Percentiles rank a stretch among this genome's conserved stretches.
Conservation (phyloP, 805 yeast genomes). For the Nakazawaea ernobii region DNA sequence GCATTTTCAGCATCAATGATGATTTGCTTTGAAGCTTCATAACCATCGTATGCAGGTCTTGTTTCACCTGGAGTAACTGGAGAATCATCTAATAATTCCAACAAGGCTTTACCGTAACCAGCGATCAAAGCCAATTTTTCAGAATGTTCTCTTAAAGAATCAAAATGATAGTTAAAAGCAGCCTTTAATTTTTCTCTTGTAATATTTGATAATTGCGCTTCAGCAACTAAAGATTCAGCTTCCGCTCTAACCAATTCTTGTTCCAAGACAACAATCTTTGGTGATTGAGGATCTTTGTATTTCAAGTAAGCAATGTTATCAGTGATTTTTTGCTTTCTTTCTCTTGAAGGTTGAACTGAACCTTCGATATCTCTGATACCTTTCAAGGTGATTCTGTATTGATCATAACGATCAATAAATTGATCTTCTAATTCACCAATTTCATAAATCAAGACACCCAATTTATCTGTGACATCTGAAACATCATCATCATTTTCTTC, state of each 20-base stretch:
- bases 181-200: constrained; percentile 98
- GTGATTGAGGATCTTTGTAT: constrained; percentile 97
- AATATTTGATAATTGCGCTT: constrained; percentile 96
- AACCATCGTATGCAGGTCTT: constrained; percentile 97
- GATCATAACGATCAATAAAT: constrained; percentile 96
- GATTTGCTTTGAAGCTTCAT: constrained; percentile 96
- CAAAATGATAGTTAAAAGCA: constrained; percentile 94
- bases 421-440: constrained; percentile 98
- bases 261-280: constrained; percentile 91
- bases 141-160: constrained; percentile 88
- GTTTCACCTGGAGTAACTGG: constrained; percentile 99
- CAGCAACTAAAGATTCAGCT: constrained; percentile 98
- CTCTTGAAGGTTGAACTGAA: constrained; percentile 97
- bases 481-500: constrained; percentile 97
- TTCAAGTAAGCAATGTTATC: constrained; percentile 96
- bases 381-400: constrained; percentile 93
- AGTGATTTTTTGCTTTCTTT: constrained; percentile 95
- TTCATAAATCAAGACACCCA: constrained; percentile 93
- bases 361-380: constrained; percentile 94
- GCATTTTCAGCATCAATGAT: constrained; percentile 96
- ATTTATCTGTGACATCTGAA: constrained; percentile 92
- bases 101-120: constrained; percentile 96
- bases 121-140: constrained; percentile 97
- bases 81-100: constrained; percentile 92
- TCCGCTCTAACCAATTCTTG: constrained; percentile 99